Base-by-base conservation (phyloP, 2,329 filamentous ascomycete species). In the Thielaviopsis cerberus region DNA sequence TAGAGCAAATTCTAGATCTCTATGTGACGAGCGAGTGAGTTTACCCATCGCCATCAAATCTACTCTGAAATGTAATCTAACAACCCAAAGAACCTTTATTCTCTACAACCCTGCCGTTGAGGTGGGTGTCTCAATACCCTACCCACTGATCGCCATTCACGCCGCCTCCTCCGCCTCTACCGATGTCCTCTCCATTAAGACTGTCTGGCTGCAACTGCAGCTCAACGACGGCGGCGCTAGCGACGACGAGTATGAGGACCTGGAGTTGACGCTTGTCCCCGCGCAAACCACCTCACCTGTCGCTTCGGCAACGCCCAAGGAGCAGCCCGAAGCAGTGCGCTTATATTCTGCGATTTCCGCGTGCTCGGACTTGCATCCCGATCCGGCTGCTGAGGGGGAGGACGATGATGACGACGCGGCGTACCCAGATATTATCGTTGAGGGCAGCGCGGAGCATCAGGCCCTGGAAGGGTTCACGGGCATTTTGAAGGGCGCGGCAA, bases 321-420 rank as follows among this genome's bases (percentile, higher is more conserved):
- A 65, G 24, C 60, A 62, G 41, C 66, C 64, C 1, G 67, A 68
- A 56, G 65, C 67, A 4, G 59, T 63, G 0, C 72, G 75, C 57
- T 74, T 88, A 30, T 90, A 82, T 70, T 76, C 78, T 20, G 85
- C 86, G 41, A 80, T 90, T 61, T 82, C 85, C 1, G 77, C 76
- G 23, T 90, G 86, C 70, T 85, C 85, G 3, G 84, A 90, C 65
- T 71, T 90, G 15, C 82, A 90, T 65, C 86, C 86, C 0, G 85
- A 89, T 64, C 81, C 81, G 0, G 72, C 73, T n/a, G 72, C 74
- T 10, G 78, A 75, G 2, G 79, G 76, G 8, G 77, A 76, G 0
- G 80, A 79, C 1, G 80, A 77, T 1, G 79, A 79, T 0, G 78
- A 76, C 6, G 72, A 75, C 5, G 24, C 23, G 20, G 57, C 51